These are phyloP conservation scores for Aspergillus terreus DNA, from an alignment of 2,329 filamentous ascomycete species.

Conservation along the genomic window DNA sequence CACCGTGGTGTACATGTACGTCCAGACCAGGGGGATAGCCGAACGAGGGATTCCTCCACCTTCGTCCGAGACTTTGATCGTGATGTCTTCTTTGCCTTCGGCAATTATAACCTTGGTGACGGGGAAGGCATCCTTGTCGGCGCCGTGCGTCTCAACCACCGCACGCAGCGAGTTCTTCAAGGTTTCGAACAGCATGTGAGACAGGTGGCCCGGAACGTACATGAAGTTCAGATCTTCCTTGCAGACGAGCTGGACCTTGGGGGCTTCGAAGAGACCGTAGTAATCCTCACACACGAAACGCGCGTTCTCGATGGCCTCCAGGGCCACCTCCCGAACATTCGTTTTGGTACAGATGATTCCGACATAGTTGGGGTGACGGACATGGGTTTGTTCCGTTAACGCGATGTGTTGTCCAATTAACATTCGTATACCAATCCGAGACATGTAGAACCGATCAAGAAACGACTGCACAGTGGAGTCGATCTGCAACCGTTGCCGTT, in stretches of 20 bases:
- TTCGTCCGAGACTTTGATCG: conserved; percentile 96
- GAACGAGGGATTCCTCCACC: conserved; percentile 92
- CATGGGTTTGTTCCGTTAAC: conserved; percentile 85
- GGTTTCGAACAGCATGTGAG: conserved; percentile 99
- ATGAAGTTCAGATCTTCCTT: conserved; percentile 94
- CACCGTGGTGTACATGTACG: conserved; percentile 99
- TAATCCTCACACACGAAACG: conserved; percentile 99
- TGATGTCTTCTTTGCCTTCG: conserved; percentile 97
- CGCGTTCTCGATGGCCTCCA: conserved; percentile 97
- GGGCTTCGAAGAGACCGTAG: conserved; percentile 94
- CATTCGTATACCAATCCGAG: conserved; percentile 97
- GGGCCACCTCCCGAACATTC: conserved; percentile 88
- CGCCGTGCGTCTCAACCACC: conserved; percentile 90
- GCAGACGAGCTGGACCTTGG: conserved; percentile 94
- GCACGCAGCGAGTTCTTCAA: conserved; percentile 97
- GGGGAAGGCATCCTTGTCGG: conserved; percentile 93
- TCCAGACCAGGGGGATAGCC: conserved; percentile 97
- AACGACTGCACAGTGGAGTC: conserved; percentile 97
- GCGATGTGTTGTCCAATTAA: conserved; percentile 98
- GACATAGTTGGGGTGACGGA: conserved; percentile 88
- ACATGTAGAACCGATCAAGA: conserved; percentile 99
- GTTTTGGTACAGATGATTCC: conserved; percentile 99
- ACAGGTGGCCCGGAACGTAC: conserved; percentile 98
- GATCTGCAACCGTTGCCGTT: conserved; percentile 94
- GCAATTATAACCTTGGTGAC: conserved; percentile 97